Base-by-base conservation (phyloP, 441 rosid species). In the Breynia disticha region DNA sequence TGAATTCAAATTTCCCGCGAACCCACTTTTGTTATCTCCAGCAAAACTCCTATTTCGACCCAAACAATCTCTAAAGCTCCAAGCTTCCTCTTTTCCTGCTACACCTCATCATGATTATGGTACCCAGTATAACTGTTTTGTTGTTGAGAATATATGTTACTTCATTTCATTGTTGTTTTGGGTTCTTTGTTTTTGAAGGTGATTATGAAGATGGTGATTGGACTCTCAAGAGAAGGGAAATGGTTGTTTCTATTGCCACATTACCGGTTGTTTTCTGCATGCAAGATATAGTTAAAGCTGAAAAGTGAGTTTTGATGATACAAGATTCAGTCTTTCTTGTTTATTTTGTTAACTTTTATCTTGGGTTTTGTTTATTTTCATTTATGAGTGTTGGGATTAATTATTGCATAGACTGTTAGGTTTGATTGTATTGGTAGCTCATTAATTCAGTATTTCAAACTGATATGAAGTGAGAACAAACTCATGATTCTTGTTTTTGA, bases 251-350 rank as follows among this genome's bases (percentile, higher is more conserved):
- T 17, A 48, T 75, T 10, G 72, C 91, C 8, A 47, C 81, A 0
- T 53, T 77, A 51, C 87, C 78, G 53, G 54, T 81, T 72, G 71
- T 82, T 39, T 52, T 74, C 37, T 76, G 64, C 50, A 12, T 69
- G 21, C 46, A 53, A 19, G 67, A 65, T 39, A 16, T 28, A 20
- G 13, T 72, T 19, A 51, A 46, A 11, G 95, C 87, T 17, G 57
- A 60, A 16, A 76, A 70, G 95, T 81, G 70, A 74, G 89, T 78
- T 54, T 16, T n/a, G 12, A 28, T 8, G n/a, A 19, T 59, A 32
- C n/a, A 11, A 18, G 46, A 50, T 21, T 54, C 37, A 45, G 0
- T 11, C 8, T 0, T 28, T 24, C 39, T 32, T 38, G 16, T 11
- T 9, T 19, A 7, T 5, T 38, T 56, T 18, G 14, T 2, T 2